These are phyloP conservation scores for Penicillium glabrum DNA, from an alignment of 2,329 filamentous ascomycete species.

Conservation along the genomic window DNA sequence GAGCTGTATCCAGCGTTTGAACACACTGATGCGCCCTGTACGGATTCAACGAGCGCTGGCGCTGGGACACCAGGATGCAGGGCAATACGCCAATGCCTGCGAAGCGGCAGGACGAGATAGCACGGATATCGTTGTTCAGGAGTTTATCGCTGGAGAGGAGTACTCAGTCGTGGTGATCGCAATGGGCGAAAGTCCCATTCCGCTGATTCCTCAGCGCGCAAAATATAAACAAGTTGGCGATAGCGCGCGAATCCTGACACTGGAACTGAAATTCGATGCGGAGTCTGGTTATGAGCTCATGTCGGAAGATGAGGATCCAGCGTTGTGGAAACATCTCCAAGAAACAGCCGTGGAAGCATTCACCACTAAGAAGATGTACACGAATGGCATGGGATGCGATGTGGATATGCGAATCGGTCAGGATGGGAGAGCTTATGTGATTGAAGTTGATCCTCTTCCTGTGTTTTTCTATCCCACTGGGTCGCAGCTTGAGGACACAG, in stretches of 20 bases:
- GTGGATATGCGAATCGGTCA: conserved; percentile 21
- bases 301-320: conserved; percentile 12
- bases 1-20: conserved; percentile 6
- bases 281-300: conserved; percentile 17
- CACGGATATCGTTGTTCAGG: conserved; percentile 22
- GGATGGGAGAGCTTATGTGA: conserved; percentile 18
- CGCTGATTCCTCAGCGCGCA: conserved; percentile 14
- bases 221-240: conserved; percentile 5
- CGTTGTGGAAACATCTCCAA: conserved; percentile 20
- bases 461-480: conserved; percentile 18
- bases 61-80: background rate
- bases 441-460: conserved; percentile 26
- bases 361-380: conserved; percentile 14
- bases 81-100: background rate
- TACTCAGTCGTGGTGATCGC: conserved; percentile 20
- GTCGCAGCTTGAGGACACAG: conserved; percentile 13
- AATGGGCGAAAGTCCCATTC: conserved; percentile 16
- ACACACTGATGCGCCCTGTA: conserved; percentile 9
- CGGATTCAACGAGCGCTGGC: conserved; percentile 3
- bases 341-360: conserved; percentile 20
- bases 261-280: conserved; percentile 22
- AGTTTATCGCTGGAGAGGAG: conserved; percentile 22
- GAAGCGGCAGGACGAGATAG: conserved; percentile 1
- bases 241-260: conserved; percentile 16
- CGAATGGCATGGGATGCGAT: conserved; percentile 20